These are phyloP conservation scores for Saccharomyces eubayanus DNA, from an alignment of 805 yeast species.

Conservation along the genomic window DNA sequence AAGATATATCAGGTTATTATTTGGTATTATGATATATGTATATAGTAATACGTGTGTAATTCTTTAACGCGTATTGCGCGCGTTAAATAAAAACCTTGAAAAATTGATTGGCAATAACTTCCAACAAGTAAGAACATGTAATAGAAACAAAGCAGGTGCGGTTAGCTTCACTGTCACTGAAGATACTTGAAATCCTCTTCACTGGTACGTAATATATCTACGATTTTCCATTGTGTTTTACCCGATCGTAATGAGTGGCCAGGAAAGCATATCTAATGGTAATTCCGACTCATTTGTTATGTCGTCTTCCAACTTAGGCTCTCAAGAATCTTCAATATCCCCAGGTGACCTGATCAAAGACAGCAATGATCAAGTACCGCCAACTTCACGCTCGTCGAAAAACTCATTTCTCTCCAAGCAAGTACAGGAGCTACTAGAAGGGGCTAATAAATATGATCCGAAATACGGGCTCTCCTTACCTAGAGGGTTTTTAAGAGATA, in stretches of 20 bases:
- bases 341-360: not conserved
- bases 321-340: not conserved
- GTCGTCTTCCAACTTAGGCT: not conserved
- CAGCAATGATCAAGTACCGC: not conserved
- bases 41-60: not conserved
- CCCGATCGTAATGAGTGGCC: not conserved
- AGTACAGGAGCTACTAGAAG: constrained; percentile 18
- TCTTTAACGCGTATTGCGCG: not conserved
- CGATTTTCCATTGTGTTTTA: not conserved
- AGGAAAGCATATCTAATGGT: not conserved
- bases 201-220: too few species aligned
- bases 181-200: not conserved
- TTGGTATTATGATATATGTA: not conserved
- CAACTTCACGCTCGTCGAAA: not conserved
- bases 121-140: not conserved
- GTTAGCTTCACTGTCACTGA: not conserved
- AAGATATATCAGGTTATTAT: not conserved
- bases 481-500: constrained; percentile 15
- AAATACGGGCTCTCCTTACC: constrained; percentile 22
- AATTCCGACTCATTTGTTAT: not conserved
- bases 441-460: constrained; percentile 23
- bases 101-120: not conserved
- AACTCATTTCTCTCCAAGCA: not conserved
- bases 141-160: not conserved
- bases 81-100: not conserved